These are phyloP conservation scores for Cystobasidium slooffiae DNA, from an alignment of 1,284 basidiomycete species.

Conservation along the genomic window DNA sequence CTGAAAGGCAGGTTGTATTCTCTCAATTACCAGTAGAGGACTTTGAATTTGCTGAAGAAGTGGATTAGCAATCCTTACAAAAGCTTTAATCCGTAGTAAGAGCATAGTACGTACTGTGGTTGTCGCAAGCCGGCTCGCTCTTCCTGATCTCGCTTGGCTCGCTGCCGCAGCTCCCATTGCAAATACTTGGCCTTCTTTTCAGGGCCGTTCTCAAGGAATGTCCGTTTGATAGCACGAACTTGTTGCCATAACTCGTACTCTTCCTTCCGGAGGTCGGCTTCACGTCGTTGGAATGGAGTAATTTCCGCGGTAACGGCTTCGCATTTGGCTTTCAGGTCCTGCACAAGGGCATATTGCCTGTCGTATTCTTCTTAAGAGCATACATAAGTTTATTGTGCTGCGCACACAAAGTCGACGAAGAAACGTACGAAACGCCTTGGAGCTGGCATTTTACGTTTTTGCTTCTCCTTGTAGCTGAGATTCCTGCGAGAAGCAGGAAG, in stretches of 20 bases:
- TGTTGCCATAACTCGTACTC: constrained; percentile 35
- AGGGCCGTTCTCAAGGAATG: constrained; percentile 6
- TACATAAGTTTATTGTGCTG: not conserved
- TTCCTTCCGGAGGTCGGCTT: constrained; percentile 39
- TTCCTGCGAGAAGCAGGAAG: not conserved
- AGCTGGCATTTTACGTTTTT: constrained; percentile 37
- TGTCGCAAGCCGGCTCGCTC: constrained; percentile 16
- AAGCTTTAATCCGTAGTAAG: no score
- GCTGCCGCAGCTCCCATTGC: constrained; percentile 31
- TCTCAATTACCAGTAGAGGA: constrained; percentile 25
- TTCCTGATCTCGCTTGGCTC: constrained; percentile 24
- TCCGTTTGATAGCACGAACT: constrained; percentile 37
- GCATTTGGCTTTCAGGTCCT: constrained; percentile 20
- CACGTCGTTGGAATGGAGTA: constrained; percentile 23
- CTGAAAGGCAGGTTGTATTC: not conserved
- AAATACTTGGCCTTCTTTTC: constrained; percentile 15
- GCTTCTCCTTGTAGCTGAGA: constrained; percentile 41
- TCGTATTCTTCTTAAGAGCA: constrained; percentile 25
- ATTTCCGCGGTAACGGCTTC: constrained; percentile 27
- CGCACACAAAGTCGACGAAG: not conserved
- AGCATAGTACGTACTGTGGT: constrained; percentile 7
- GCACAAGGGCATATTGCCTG: constrained; percentile 12
- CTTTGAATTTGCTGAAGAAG: constrained; percentile 19
- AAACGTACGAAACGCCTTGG: constrained; percentile 26
- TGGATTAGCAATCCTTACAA: not conserved